phyloP scores from a whole-genome alignment of 176 grass and related monocot genomes.

The Avena sativa region DNA sequence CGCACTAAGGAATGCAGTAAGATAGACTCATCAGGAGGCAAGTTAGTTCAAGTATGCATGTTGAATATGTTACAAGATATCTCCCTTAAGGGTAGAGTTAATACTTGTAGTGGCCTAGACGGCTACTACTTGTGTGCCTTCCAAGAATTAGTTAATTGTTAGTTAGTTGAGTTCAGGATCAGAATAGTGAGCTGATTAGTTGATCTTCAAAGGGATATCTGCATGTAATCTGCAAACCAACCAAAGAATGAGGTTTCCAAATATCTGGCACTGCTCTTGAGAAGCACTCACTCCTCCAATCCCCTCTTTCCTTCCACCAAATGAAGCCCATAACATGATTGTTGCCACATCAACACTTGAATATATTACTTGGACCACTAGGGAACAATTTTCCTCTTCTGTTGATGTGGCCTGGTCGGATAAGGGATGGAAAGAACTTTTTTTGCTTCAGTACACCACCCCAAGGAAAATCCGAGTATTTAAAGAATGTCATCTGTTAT shows the following conservation, averaged over 20 bases:
- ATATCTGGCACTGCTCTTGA: not conserved
- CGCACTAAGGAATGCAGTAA: not conserved
- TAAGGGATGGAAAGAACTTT: not conserved
- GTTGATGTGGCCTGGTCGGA: not conserved
- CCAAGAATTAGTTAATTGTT: not conserved
- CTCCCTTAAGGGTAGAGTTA: not conserved
- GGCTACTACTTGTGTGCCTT: conserved; percentile 1
- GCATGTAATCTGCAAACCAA: conserved; percentile 6
- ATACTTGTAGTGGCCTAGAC: not conserved
- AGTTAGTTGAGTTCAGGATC: not conserved
- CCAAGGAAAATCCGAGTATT: not conserved
- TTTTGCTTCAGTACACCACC: conserved; percentile 15
- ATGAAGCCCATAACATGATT: not conserved
- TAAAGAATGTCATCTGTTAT: not conserved
- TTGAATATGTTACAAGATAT: not conserved
- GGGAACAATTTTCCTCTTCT: not conserved
- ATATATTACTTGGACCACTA: not conserved
- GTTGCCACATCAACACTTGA: not conserved
- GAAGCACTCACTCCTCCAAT: not conserved
- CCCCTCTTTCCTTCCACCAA: not conserved
- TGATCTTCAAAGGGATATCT: not conserved
- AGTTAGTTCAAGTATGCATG: not conserved
- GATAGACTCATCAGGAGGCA: not conserved
- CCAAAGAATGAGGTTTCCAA: not conserved
- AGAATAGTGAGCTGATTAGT: conserved; percentile 8